These are phyloP conservation scores for Starmerella riodocensis DNA, from an alignment of 805 yeast species.

Conservation along the genomic window DNA sequence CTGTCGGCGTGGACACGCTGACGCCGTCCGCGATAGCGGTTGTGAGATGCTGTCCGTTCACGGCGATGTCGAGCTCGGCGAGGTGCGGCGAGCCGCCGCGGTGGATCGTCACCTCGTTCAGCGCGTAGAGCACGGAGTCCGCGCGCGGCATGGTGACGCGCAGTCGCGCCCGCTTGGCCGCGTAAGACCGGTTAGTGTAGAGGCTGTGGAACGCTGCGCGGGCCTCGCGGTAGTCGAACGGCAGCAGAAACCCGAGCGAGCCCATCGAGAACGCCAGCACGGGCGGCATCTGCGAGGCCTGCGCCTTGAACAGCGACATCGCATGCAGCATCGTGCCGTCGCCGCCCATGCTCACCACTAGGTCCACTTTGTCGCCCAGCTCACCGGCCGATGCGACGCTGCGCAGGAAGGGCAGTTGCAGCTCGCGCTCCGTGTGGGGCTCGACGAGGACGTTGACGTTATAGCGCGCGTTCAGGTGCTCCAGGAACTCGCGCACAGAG, in stretches of 20 bases:
- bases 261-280: conserved; percentile 81
- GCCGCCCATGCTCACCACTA: conserved; percentile 84
- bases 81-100: conserved; percentile 81
- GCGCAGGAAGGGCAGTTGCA: conserved; percentile 25
- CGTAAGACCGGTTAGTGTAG: conserved; percentile 53
- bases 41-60: conserved; percentile 74
- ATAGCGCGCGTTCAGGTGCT: conserved; percentile 44
- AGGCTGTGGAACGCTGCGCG: conserved; percentile 50
- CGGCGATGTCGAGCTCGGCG: conserved; percentile 67
- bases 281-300: conserved; percentile 58
- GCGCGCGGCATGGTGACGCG: conserved; percentile 10
- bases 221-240: conserved; percentile 63
- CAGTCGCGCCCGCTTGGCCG: conserved; percentile 62
- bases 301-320: conserved; percentile 58
- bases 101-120: conserved; percentile 84
- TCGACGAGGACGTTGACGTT: conserved; percentile 65
- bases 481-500: conserved; percentile 55
- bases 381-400: conserved; percentile 42
- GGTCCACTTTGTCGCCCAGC: conserved; percentile 47
- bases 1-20: conserved; percentile 78
- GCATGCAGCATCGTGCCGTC: conserved; percentile 88
- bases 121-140: conserved; percentile 47
- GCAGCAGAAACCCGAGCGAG: conserved; percentile 76
- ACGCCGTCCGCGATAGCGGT: conserved; percentile 89
- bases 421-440: conserved; percentile 60